Percentiles rank a stretch among this genome's conserved stretches.
These are phyloP conservation scores for Astrephomene gubernaculifera DNA, from an alignment of 139 green algal genomes.

Conservation along the genomic window DNA sequence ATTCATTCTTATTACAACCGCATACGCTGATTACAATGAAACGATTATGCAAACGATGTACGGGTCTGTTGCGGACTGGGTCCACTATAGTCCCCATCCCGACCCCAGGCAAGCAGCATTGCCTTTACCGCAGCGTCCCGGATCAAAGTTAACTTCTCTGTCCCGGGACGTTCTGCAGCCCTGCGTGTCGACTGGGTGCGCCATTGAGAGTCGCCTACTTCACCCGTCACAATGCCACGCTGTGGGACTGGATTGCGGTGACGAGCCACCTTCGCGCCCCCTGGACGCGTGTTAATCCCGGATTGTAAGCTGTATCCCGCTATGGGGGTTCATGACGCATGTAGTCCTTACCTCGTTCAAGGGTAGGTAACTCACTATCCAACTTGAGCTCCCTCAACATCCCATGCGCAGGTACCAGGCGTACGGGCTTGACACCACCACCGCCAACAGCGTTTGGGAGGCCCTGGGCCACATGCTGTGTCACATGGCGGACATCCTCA, in stretches of 20 bases:
- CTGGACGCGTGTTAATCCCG: slow-evolving; percentile 16
- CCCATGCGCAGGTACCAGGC: slow-evolving; percentile 23
- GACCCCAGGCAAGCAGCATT: slow-evolving; percentile 18
- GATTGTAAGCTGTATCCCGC: slow-evolving; percentile 2
- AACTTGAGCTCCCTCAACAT: no score
- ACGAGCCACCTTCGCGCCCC: neutral
- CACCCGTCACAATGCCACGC: slow-evolving; percentile 10
- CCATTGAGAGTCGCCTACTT: slow-evolving; percentile 31
- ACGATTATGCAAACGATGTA: slow-evolving; percentile 3
- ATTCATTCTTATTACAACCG: neutral
- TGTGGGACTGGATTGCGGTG: slow-evolving; percentile 39
- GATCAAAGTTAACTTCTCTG: no score
- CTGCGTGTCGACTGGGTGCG: neutral
- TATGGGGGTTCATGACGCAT: no score
- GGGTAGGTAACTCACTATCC: no score
- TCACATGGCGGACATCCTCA: slow-evolving; percentile 26
- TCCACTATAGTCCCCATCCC: slow-evolving; percentile 12
- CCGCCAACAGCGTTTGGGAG: neutral
- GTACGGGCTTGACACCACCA: slow-evolving; percentile 14
- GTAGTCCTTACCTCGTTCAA: no score
- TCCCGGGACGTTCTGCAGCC: no score
- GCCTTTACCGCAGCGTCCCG: no score
- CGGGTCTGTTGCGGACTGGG: slow-evolving; percentile 29
- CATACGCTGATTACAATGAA: slow-evolving; percentile 12
- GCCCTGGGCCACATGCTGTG: slow-evolving; percentile 29